A percentile compares a stretch with the other conserved stretches of the same genome.
These are phyloP conservation scores for Haplosporangium gracile DNA, from an alignment of 192 early-diverging fungal species.

Conservation along the genomic window DNA sequence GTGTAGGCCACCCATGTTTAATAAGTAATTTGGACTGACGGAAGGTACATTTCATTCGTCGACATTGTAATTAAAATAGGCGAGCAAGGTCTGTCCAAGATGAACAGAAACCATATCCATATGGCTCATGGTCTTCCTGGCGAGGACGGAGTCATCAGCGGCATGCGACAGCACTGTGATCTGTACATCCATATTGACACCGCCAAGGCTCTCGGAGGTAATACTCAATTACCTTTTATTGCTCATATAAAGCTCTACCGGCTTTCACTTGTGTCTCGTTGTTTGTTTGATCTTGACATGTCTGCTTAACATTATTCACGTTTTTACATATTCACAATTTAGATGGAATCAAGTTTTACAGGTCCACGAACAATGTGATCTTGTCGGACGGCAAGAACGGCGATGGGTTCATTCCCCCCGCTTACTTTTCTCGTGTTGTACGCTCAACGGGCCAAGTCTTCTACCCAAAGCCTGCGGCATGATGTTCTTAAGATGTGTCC, in stretches of 20 bases:
- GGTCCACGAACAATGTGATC: slow-evolving; percentile 86
- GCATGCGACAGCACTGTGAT: slow-evolving; percentile 78
- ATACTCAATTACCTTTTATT: neutral
- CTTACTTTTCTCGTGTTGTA: slow-evolving; percentile 78
- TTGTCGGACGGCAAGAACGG: slow-evolving; percentile 80
- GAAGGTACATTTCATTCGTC: neutral
- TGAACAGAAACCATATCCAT: slow-evolving; percentile 94
- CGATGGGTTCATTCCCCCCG: slow-evolving; percentile 69
- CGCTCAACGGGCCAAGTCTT: slow-evolving; percentile 30
- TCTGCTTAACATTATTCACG: neutral
- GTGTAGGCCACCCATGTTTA: neutral
- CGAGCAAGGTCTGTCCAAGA: slow-evolving; percentile 74
- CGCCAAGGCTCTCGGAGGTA: slow-evolving; percentile 75
- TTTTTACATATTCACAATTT: neutral
- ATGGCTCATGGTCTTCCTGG: slow-evolving; percentile 80
- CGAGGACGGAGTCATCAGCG: slow-evolving; percentile 79
- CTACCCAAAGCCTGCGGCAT: slow-evolving; percentile 10
- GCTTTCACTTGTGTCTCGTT: neutral
- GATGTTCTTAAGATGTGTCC: neutral
- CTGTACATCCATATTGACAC: slow-evolving; percentile 88
- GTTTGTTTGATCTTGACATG: neutral
- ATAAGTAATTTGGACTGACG: neutral
- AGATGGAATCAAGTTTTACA: slow-evolving; percentile 85
- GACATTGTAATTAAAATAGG: slow-evolving; percentile 38
- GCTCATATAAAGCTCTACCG: neutral